Base-by-base conservation (phyloP, 495 filamentous ascomycete species). In the Aspergillus conjunctus region DNA sequence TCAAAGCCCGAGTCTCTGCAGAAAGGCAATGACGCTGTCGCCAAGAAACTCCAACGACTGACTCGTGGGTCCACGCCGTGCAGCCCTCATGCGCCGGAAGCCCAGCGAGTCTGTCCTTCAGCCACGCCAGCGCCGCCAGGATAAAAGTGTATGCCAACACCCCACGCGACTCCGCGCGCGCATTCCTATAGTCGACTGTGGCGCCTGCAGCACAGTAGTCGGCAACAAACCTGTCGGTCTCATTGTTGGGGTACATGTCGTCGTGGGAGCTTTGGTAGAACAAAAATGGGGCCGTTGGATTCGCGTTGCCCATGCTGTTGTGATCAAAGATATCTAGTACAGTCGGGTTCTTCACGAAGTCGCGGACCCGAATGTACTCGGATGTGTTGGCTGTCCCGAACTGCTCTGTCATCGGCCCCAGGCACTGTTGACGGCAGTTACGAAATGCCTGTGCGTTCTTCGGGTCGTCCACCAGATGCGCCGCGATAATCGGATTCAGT, bases 221-320 rank as follows among this genome's bases (percentile, higher is more conserved):
- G 43, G 43, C 7, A 17, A 45, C 43, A 17, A 45, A 45, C 7
- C n/a, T 8, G 17, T 45, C 43, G 5, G 43, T 9, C 7, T 45
- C 8, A 8, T 45, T 17, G 43, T 9, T 45, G 43, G 43, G 43
- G 17, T 45, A 45, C 43, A 45, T 45, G 15, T 45, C 15, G 43
- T 45, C 43, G 43, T 45, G 43, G 43, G 43, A 5, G 43, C 43
- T 45, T 45, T 45, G 7, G 43, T 45, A 45, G 43, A 45, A 45
- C 7, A 45, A 17, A 6, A 45, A 17, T 45, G 43, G 43, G 6
- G 15, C n/a, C 43, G 7, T 17, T 8, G 43, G 43, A 45, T 8
- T 18, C 15, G 43, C 43, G 5, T 18, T 8, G n/a, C 43, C 43
- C 10, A 45, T 45, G 15, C 43, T 45, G 43, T 45, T 45, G 12